Evolutionary conservation across 2,329 filamentous ascomycete genomes (phyloP).

Genomic region (Teratosphaeria destructans): DNA sequence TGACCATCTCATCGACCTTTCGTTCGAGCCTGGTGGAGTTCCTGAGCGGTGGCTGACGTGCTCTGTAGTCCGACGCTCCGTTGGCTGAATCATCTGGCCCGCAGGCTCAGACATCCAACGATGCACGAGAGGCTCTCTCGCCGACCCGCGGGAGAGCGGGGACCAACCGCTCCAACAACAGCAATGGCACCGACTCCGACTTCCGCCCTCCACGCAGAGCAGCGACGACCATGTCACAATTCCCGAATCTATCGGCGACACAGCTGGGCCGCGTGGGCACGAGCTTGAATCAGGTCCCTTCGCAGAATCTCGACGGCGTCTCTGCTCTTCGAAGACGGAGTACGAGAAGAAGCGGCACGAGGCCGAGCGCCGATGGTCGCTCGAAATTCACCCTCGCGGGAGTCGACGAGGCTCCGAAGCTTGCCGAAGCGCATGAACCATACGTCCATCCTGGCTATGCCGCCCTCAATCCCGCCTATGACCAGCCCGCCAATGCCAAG

Average conservation of each 20-base stretch:
- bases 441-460: slow-evolving; percentile 44
- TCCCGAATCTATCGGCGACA: background rate
- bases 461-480: slow-evolving; percentile 45
- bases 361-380: background rate
- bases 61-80: background rate
- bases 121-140: background rate
- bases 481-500: slow-evolving; percentile 38
- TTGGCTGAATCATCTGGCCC: background rate
- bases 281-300: background rate
- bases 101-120: background rate
- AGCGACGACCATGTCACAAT: background rate
- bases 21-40: too few relatives aligned
- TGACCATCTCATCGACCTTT: background rate
- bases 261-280: background rate
- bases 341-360: background rate
- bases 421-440: slow-evolving; percentile 14
- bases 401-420: slow-evolving; percentile 9
- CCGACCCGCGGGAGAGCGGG: background rate
- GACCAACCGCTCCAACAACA: background rate
- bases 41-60: background rate
- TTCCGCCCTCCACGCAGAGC: background rate
- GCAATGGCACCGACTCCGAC: background rate
- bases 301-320: background rate
- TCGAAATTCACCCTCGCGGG: slow-evolving; percentile 11
- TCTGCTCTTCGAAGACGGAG: background rate